Evolutionary conservation across 106 monocot species (phyloP).

Genomic region (Acorus gramineus): DNA sequence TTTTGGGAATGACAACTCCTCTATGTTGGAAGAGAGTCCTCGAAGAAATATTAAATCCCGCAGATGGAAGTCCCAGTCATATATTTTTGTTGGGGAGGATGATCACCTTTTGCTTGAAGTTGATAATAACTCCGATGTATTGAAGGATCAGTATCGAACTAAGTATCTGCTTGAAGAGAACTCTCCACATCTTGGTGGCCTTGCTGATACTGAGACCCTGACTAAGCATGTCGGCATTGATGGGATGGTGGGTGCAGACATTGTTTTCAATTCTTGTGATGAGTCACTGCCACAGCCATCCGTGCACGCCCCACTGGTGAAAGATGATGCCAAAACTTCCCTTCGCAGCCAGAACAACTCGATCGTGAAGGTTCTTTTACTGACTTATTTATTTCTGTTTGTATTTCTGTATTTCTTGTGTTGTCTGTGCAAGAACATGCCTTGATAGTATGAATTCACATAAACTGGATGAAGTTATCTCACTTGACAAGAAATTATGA

Average conservation of each 20-base stretch:
- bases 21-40: conserved; percentile 32
- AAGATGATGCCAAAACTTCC: no score
- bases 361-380: no score
- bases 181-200: conserved; percentile 3
- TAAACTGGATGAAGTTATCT: no score
- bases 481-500: no score
- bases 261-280: background rate
- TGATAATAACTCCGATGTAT: conserved; percentile 25
- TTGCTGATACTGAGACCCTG: background rate
- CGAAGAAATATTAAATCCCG: conserved; percentile 11
- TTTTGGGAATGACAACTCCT: conserved; percentile 19
- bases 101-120: conserved; percentile 19
- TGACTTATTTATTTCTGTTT: no score
- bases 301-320: no score
- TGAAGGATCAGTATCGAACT: background rate
- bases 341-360: no score
- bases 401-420: no score
- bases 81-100: conserved; percentile 15
- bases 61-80: background rate
- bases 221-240: conserved; percentile 1
- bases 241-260: background rate
- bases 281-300: conserved; percentile 1
- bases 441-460: no score
- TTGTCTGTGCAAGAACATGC: no score
- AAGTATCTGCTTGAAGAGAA: conserved; percentile 8